Base-by-base conservation (phyloP, 352 stramenopile species). In the Globisporangium recalcitrans region DNA sequence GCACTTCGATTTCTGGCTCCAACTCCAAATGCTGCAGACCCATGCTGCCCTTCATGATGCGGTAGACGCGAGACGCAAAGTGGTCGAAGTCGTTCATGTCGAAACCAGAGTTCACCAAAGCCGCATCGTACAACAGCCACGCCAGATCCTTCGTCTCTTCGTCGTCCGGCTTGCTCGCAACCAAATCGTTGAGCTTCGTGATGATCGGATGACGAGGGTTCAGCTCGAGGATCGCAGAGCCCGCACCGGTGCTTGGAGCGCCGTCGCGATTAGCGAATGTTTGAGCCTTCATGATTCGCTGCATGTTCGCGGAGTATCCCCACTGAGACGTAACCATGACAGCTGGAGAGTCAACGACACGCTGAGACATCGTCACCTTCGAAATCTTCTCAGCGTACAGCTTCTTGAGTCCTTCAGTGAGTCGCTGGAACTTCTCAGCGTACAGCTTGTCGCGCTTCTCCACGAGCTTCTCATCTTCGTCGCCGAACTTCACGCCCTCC, bases 131-230 rank as follows among this genome's bases (percentile, higher is more conserved):
- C 4, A 99, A 79, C 22, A 99, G 82, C 91, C 94, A 98, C 11
- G 97, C 96, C 38, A 98, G 71, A 71, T 99, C 96, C 64, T 93
- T 85, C 2, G 88, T 95, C 65, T 95, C 82, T 21, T 96, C 80
- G 22, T 89, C 82, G 10, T 97, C 79, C 65, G 78, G 69, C 29
- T 88, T 69, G 27, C 58, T 57, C 34, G 70, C 56, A 32, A 97
- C 85, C 26, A 91, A 64, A 27, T 84, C 90, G 72, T 85, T 98
- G 29, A 99, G 87, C 78, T 99, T 97, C 29, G 82, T 78, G 26
- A 99, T 87, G 65, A 99, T 98, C 36, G 97, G 97, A 75, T 99
- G 97, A 51, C 97, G 93, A 54, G 98, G 98, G 78, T 99, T 99
- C 21, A 99, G 79, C 81, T 99, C 97, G 67, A 99, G 78, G 67